Base-by-base conservation (phyloP, 2,329 filamentous ascomycete species). In the Neospermospora avenae region DNA sequence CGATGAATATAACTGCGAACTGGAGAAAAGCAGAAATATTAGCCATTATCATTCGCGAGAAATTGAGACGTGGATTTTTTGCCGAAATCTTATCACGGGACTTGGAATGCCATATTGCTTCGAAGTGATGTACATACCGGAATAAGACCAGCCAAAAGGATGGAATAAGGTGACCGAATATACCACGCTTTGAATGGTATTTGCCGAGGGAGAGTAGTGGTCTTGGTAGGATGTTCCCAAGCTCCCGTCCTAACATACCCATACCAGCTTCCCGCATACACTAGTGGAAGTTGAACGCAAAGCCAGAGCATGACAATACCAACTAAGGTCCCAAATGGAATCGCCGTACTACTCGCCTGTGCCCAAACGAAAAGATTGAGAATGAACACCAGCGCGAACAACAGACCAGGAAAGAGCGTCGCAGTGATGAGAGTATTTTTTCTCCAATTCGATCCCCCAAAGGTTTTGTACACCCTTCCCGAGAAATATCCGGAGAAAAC, bases 351-450 rank as follows among this genome's bases (percentile, higher is more conserved):
- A 11, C 90, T 95, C 0, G 91, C 90, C 74, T 96, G 90, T 0
- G 90, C 87, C 91, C 91, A 96, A 60, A 95, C 90, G 71, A 96
- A 96, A 10, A 96, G 80, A 73, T 96, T 96, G 61, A 96, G 81
- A 53, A 93, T 81, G 75, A 96, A 91, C 37, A 93, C 77, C 31
- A 89, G 80, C 8, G 81, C 78, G 71, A 96, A 96, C 0, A 90
- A 77, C 5, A 95, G 80, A 1, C 91, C 91, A 0, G 91, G 91
- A 71, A 96, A 90, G 3, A 96, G 80, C 10, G 87, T 77, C 0
- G 89, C 90, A 3, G 91, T 96, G 70, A 90, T 80, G 28, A 93
- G 70, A 2, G 88, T 88, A 70, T 96, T 96, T 72, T 86, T 86
- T 46, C 83, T 81, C 83, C 89, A 92, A 65, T 87, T 82, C 52